Percentiles rank a stretch among this genome's conserved stretches.
Evolutionary conservation across 1,284 basidiomycete genomes (phyloP).

Genomic region (Leccinum subrobustum): DNA sequence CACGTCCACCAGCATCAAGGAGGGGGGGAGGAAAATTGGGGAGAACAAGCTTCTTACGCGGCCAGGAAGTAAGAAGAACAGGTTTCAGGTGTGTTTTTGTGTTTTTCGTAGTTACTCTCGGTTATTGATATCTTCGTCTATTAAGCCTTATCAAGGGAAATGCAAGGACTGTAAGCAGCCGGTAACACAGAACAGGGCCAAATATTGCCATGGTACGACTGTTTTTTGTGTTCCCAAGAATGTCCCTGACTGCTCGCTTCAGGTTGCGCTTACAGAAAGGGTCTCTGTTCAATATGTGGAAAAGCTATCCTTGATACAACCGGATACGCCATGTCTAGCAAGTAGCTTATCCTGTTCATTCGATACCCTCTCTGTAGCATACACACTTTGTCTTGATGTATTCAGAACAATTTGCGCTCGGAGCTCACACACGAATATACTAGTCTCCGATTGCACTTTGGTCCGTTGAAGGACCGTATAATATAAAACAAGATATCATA

Average conservation of each 20-base stretch:
- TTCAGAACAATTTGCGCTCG: background rate
- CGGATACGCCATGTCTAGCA: conserved; percentile 80
- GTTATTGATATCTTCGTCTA: conserved; percentile 9
- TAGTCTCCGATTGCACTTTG: background rate
- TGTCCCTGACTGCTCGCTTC: conserved; percentile 4
- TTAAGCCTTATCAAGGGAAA: conserved; percentile 75
- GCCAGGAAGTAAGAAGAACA: conserved; percentile 64
- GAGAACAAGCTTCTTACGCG: conserved; percentile 79
- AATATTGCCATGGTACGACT: conserved; percentile 76
- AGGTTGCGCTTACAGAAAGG: conserved; percentile 87
- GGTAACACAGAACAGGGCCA: conserved; percentile 78
- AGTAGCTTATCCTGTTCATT: conserved; percentile 40
- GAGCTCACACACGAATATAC: background rate
- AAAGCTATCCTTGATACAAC: conserved; percentile 79
- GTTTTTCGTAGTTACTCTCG: conserved; percentile 6
- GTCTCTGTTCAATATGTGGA: conserved; percentile 80
- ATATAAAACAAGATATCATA: conserved; percentile 12
- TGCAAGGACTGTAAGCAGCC: conserved; percentile 83
- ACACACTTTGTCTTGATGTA: conserved; percentile 12
- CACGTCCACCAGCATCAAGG: conserved; percentile 70
- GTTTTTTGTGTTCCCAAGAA: conserved; percentile 5
- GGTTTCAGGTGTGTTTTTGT: conserved; percentile 57
- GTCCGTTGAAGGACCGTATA: background rate
- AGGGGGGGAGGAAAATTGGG: conserved; percentile 74
- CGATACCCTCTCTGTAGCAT: conserved; percentile 29